A percentile compares a stretch with the other conserved stretches of the same genome.
These are phyloP conservation scores for Blastocystis sp. DNA, from an alignment of 352 stramenopile species.

Conservation along the genomic window DNA sequence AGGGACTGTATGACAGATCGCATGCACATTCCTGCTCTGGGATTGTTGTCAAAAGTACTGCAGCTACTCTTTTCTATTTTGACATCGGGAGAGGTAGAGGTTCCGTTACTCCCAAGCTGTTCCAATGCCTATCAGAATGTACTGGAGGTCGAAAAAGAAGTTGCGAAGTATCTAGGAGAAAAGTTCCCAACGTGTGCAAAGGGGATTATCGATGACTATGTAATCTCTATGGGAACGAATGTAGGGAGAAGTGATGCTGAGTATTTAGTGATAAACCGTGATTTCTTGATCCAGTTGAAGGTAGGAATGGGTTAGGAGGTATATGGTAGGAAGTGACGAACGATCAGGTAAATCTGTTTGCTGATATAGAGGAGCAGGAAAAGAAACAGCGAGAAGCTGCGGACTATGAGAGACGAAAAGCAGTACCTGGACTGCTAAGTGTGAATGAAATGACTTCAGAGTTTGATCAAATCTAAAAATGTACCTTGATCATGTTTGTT, in stretches of 20 bases:
- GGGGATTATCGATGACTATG: conserved; percentile 84
- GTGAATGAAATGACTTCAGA: conserved; percentile 63
- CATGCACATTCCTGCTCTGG: conserved; percentile 97
- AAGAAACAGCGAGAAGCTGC: conserved; percentile 68
- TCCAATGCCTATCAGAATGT: conserved; percentile 79
- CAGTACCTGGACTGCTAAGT: conserved; percentile 9
- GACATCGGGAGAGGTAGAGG: conserved; percentile 86
- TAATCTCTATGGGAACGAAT: conserved; percentile 89
- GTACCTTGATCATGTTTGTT: neutral
- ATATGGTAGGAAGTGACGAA: conserved; percentile 68
- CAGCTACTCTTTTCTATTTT: conserved; percentile 95
- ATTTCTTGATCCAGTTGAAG: conserved; percentile 97
- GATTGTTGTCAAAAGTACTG: conserved; percentile 92
- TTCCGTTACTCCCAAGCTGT: conserved; percentile 83
- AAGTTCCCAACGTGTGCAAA: conserved; percentile 92
- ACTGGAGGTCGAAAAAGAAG: neutral
- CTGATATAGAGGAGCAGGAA: conserved; percentile 66
- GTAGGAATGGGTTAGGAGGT: conserved; percentile 71
- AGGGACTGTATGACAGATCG: conserved; percentile 83
- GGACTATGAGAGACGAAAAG: conserved; percentile 54
- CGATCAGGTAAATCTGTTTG: conserved; percentile 69
- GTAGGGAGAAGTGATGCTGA: conserved; percentile 96
- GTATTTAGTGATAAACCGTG: conserved; percentile 91
- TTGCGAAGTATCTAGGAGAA: conserved; percentile 85
- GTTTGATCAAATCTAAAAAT: conserved; percentile 4